Conservation (phyloP, 306 rosid species). For the Prunus padus region DNA sequence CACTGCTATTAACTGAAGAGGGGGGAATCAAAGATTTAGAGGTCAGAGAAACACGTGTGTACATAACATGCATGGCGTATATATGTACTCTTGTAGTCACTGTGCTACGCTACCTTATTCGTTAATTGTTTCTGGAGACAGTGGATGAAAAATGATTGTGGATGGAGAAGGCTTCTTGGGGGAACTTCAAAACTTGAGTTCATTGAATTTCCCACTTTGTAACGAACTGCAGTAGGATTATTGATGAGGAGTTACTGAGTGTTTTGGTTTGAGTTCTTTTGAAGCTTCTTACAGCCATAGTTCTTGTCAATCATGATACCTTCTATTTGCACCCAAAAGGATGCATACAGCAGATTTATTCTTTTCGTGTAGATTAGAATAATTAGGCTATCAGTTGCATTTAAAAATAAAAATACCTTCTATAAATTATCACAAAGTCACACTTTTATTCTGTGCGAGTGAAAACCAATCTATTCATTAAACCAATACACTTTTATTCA, state of each 20-base stretch:
- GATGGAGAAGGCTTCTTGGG: conserved; percentile 24
- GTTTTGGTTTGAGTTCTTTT: neutral
- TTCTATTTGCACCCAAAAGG: too few species aligned
- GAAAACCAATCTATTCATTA: too few species aligned
- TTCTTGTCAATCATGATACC: too few species aligned
- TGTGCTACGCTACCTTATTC: conserved; percentile 38
- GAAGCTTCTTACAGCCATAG: too few species aligned
- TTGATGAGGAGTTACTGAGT: conserved; percentile 5
- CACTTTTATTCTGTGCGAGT: too few species aligned
- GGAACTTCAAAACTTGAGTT: conserved; percentile 13
- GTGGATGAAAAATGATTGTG: conserved; percentile 10
- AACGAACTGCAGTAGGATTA: conserved; percentile 2
- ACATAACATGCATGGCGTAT: conserved; percentile 50
- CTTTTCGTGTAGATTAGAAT: too few species aligned
- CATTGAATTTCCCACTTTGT: conserved; percentile 27
- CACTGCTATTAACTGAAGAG: conserved; percentile 80
- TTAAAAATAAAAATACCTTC: too few species aligned
- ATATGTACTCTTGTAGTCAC: conserved; percentile 32
- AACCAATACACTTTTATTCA: too few species aligned
- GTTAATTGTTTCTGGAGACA: conserved; percentile 31
- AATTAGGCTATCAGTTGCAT: too few species aligned
- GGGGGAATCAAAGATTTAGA: neutral
- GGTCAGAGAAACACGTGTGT: conserved; percentile 37
- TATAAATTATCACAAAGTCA: too few species aligned
- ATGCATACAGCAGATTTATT: too few species aligned